A percentile compares a stretch with the other conserved stretches of the same genome.
These are phyloP conservation scores for Macroventuria anomochaeta DNA, from an alignment of 2,329 filamentous ascomycete species.

Conservation along the genomic window DNA sequence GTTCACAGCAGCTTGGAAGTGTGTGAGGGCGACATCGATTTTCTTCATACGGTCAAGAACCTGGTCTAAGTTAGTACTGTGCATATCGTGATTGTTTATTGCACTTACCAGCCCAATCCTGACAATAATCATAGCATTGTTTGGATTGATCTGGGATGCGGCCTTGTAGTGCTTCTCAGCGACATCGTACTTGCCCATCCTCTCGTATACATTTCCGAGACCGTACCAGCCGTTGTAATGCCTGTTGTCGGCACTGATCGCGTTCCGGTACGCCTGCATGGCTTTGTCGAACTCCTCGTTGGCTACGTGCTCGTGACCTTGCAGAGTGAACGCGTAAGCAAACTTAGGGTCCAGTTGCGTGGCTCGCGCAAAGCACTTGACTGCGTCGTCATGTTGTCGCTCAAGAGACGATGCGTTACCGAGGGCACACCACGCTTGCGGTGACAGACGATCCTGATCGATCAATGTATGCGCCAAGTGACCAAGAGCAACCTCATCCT, in stretches of 20 bases:
- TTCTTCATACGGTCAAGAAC: slow-evolving; percentile 85
- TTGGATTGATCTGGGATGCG: slow-evolving; percentile 88
- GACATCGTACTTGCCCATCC: slow-evolving; percentile 87
- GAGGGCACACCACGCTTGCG: slow-evolving; percentile 93
- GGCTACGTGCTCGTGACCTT: slow-evolving; percentile 92
- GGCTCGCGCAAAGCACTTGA: slow-evolving; percentile 92
- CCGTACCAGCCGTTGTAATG: slow-evolving; percentile 99
- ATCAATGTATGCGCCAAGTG: slow-evolving; percentile 91
- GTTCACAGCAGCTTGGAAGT: slow-evolving; percentile 82
- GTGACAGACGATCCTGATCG: slow-evolving; percentile 84
- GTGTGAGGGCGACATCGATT: slow-evolving; percentile 75
- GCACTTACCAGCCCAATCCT: slow-evolving; percentile 80
- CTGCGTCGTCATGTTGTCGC: slow-evolving; percentile 90
- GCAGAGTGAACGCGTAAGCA: slow-evolving; percentile 93
- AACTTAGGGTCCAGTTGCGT: slow-evolving; percentile 90
- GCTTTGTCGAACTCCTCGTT: slow-evolving; percentile 99
- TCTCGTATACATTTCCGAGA: slow-evolving; percentile 80
- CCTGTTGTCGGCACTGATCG: slow-evolving; percentile 82
- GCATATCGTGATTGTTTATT: background rate
- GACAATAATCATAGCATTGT: slow-evolving; percentile 89
- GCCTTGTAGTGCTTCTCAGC: slow-evolving; percentile 91
- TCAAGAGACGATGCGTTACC: slow-evolving; percentile 95
- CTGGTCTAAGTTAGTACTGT: slow-evolving; percentile 25
- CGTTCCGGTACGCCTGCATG: slow-evolving; percentile 82
- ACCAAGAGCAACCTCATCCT: slow-evolving; percentile 87